These are phyloP conservation scores for Exobasidium rhododendri DNA, from an alignment of 1,284 basidiomycete species.

Conservation along the genomic window DNA sequence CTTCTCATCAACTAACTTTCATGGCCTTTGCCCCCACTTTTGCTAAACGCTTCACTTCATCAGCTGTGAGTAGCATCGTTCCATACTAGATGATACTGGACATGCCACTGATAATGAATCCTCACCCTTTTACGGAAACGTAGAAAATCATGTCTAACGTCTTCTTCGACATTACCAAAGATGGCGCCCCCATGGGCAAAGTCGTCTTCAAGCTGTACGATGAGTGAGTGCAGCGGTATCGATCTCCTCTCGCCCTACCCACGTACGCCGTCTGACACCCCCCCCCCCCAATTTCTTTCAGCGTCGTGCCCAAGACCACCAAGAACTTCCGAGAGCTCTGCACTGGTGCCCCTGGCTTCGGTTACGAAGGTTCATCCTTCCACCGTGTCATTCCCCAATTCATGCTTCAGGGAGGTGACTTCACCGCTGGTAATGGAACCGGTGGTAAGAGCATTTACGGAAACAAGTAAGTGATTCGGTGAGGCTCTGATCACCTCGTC, in stretches of 20 bases:
- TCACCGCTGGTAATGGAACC: slow-evolving; percentile 58
- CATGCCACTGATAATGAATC: not conserved
- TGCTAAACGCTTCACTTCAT: slow-evolving; percentile 43
- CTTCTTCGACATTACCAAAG: slow-evolving; percentile 67
- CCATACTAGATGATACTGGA: no score
- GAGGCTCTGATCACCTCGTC: not conserved
- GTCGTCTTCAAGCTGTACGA: slow-evolving; percentile 47
- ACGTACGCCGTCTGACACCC: not conserved
- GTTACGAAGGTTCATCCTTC: slow-evolving; percentile 70
- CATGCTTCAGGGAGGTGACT: slow-evolving; percentile 69
- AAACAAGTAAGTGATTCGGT: slow-evolving; percentile 26
- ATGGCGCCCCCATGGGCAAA: slow-evolving; percentile 54
- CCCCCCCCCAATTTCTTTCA: not conserved
- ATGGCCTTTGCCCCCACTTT: slow-evolving; percentile 14
- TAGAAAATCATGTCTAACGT: slow-evolving; percentile 59
- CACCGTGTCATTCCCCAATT: slow-evolving; percentile 64
- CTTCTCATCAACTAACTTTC: not conserved
- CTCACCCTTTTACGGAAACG: not conserved
- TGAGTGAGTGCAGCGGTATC: slow-evolving; percentile 26
- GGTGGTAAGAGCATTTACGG: slow-evolving; percentile 56
- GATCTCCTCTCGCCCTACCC: not conserved
- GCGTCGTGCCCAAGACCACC: slow-evolving; percentile 36
- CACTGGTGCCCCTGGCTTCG: slow-evolving; percentile 71
- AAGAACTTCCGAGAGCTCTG: slow-evolving; percentile 59
- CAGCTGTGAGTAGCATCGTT: slow-evolving; percentile 20